A percentile compares a stretch with the other conserved stretches of the same genome.
Conservation (phyloP, 305 asterid species). For the Euphrasia arctica region DNA sequence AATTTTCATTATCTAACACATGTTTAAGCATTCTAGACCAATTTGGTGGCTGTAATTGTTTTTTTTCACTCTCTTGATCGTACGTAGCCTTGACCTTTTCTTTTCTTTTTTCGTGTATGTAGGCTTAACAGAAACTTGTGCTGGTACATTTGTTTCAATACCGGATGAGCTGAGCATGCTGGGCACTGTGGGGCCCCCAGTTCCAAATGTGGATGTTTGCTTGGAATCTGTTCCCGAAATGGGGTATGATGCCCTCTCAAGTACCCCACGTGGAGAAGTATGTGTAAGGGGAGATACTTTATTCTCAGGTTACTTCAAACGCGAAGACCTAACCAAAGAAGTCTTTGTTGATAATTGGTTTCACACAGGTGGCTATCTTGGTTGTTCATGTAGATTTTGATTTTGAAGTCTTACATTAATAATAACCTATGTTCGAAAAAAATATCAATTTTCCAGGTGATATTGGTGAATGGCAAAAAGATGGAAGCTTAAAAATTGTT, state of each 20-base stretch:
- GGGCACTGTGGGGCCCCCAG: conserved; percentile 97
- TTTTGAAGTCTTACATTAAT: conserved; percentile 4
- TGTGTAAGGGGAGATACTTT: conserved; percentile 79
- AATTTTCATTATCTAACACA: background rate
- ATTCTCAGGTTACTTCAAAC: conserved; percentile 86
- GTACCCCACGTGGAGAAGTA: conserved; percentile 77
- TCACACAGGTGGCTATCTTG: conserved; percentile 73
- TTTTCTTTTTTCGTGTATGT: conserved; percentile 26
- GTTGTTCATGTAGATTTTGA: conserved; percentile 8
- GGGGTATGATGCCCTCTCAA: conserved; percentile 85
- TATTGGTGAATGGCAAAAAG: conserved; percentile 89
- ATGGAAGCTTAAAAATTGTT: conserved; percentile 84
- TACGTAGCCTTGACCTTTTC: background rate
- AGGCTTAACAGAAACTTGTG: conserved; percentile 97
- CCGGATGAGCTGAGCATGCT: conserved; percentile 76
- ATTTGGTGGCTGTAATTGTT: conserved; percentile 14
- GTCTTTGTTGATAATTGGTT: conserved; percentile 90
- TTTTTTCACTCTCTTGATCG: conserved; percentile 19
- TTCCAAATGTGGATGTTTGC: conserved; percentile 88
- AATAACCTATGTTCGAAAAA: conserved; percentile 12
- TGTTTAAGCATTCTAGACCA: conserved; percentile 15
- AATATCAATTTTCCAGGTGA: conserved; percentile 50
- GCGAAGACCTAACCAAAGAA: conserved; percentile 92
- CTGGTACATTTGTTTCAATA: conserved; percentile 85
- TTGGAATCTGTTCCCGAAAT: conserved; percentile 97